phyloP scores from a whole-genome alignment of 139 green algal genomes.

The Deuterostichococcus epilithicus region DNA sequence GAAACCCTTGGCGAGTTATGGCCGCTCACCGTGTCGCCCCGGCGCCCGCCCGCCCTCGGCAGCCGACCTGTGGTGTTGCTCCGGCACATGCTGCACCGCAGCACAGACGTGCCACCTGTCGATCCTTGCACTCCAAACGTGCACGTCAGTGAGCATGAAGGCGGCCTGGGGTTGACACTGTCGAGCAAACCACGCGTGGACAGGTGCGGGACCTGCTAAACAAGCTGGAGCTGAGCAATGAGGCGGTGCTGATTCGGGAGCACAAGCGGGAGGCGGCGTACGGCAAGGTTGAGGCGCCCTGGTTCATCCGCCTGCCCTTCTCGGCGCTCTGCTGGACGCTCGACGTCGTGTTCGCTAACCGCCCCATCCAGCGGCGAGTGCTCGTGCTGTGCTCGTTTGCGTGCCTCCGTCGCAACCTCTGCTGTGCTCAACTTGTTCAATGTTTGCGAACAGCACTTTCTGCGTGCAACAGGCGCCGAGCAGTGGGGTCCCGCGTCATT shows the following conservation, averaged over 20 bases:
- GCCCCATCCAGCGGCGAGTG: slow-evolving; percentile 57
- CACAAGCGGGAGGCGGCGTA: slow-evolving; percentile 22
- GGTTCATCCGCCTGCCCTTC: slow-evolving; percentile 62
- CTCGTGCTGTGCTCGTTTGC: too few relatives aligned
- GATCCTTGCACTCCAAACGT: background rate
- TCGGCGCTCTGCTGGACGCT: slow-evolving; percentile 62
- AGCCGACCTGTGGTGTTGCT: background rate
- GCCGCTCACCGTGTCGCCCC: too few relatives aligned
- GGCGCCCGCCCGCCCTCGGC: background rate
- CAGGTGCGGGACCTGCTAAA: slow-evolving; percentile 45
- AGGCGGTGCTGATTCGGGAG: slow-evolving; percentile 75
- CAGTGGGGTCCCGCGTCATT: too few relatives aligned
- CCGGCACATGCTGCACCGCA: background rate
- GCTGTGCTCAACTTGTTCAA: background rate
- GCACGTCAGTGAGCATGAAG: background rate
- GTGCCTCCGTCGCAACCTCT: too few relatives aligned
- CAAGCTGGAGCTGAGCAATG: slow-evolving; percentile 71
- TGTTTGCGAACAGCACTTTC: too few relatives aligned
- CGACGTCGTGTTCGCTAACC: slow-evolving; percentile 68
- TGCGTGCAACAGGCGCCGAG: too few relatives aligned
- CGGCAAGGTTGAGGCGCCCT: slow-evolving; percentile 10
- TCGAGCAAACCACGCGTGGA: background rate
- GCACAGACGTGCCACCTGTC: background rate
- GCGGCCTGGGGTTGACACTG: background rate
- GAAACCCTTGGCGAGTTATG: background rate